Conservation (phyloP, 2,329 filamentous ascomycete genomes). For the Ustulina deusta region DNA sequence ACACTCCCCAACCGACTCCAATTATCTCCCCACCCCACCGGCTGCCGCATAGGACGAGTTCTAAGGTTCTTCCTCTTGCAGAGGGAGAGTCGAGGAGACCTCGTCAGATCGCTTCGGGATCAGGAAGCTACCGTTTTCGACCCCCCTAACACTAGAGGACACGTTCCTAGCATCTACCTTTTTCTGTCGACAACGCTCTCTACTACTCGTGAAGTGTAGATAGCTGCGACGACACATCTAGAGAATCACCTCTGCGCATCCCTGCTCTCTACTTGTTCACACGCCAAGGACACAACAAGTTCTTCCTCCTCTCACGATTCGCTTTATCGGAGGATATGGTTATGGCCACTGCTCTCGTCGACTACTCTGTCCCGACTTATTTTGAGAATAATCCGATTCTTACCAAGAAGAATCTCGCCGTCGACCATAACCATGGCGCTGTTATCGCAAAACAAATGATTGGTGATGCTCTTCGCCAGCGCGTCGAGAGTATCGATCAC, state of each 20-base stretch:
- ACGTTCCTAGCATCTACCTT: slow-evolving; percentile 42
- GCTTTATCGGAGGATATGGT: slow-evolving; percentile 67
- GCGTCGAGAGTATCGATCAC: slow-evolving; percentile 85
- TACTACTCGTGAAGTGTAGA: slow-evolving; percentile 26
- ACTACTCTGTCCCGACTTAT: slow-evolving; percentile 64
- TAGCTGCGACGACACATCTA: slow-evolving; percentile 24
- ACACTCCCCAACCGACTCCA: slow-evolving; percentile 62
- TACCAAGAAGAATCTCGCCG: slow-evolving; percentile 54
- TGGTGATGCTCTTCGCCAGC: slow-evolving; percentile 85
- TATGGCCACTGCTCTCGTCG: slow-evolving; percentile 72
- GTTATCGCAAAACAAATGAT: slow-evolving; percentile 81
- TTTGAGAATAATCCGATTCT: slow-evolving; percentile 60
- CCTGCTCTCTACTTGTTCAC: slow-evolving; percentile 35
- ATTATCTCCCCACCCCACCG: slow-evolving; percentile 74
- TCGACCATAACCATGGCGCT: slow-evolving; percentile 58
- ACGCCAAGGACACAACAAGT: slow-evolving; percentile 40
- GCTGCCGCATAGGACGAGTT: slow-evolving; percentile 99
- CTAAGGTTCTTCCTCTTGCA: slow-evolving; percentile 98
- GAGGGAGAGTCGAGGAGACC: slow-evolving; percentile 99
- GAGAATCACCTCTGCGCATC: slow-evolving; percentile 40
- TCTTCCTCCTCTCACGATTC: slow-evolving; percentile 33
- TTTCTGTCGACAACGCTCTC: slow-evolving; percentile 41
- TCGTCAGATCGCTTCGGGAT: slow-evolving; percentile 91
- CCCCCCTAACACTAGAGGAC: slow-evolving; percentile 81
- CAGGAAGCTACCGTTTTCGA: slow-evolving; percentile 93